Evolutionary conservation across 805 yeast species (phyloP), one percentile per base, ranked within the genome.

Genomic region (Yamadazyma ubonensis): DNA sequence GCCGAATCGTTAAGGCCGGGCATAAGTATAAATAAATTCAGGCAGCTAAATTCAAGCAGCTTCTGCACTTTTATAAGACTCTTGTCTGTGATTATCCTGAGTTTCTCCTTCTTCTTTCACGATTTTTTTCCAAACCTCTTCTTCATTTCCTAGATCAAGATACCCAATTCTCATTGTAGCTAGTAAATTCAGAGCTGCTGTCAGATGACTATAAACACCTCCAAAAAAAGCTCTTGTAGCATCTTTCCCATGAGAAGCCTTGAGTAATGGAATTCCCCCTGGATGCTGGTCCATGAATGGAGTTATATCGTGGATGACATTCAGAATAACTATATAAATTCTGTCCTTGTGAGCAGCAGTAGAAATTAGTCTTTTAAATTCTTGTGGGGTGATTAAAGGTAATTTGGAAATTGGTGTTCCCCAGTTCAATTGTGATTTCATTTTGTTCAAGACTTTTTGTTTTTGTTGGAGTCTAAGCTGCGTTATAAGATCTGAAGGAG

Each of bases 111-210:
- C 72, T 76, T 84, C 72, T 70, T 84, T 44, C 55, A 69, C 70
- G 69, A 81, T 64, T 75, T 88, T 60, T 72, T 80, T 79, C 95
- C 96, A 86, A 17, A 86, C 86, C 50, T 84, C 83, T 45, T 80
- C 84, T 50, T 87, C 91, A 46, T 85, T 76, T 7, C 90, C 90
- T 11, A 86, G 84, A 45, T 89, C 79, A 21, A 86, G 70, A 18
- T 86, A 90, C 0, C 95, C 96, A 11, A 90, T 83, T 54, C 98
- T 75, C 97, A 90, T 88, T 0, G 96, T 90, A 2, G 96, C 95
- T 44, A 90, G 68, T 44, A 90, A 63, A 62, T 90, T 90, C 55
- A 83, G 85, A 1, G 96, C 97, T 0, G 97, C 97, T 42, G 91
- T 88, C 52, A 93, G 84, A 61, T 90, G 98, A 41, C 79, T 78